These are phyloP conservation scores for Fusarium mangiferae DNA, from an alignment of 2,329 filamentous ascomycete species.

Conservation along the genomic window DNA sequence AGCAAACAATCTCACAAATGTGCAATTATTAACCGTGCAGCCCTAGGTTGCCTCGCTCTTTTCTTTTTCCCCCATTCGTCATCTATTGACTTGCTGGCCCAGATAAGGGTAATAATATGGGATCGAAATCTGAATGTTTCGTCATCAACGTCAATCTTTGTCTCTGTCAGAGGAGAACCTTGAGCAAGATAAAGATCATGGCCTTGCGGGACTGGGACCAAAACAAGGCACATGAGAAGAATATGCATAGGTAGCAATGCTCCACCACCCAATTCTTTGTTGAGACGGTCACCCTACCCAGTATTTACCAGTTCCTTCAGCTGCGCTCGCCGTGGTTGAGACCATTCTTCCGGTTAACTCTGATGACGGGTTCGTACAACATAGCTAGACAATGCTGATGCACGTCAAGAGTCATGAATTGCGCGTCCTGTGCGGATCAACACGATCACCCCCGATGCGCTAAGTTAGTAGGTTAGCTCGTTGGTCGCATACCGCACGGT, in stretches of 20 bases:
- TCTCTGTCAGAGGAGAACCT: neutral
- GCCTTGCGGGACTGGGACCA: neutral
- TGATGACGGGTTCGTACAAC: constrained; percentile 16
- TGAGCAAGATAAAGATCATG: neutral
- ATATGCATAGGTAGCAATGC: neutral
- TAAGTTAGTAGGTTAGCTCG: constrained; percentile 23
- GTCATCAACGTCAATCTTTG: constrained; percentile 25
- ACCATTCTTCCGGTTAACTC: constrained; percentile 13
- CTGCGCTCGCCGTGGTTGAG: constrained; percentile 3
- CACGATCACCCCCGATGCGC: constrained; percentile 27
- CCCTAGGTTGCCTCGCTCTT: neutral
- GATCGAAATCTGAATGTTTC: neutral
- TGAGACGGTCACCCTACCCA: constrained; percentile 1
- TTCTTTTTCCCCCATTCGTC: neutral
- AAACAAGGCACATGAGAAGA: constrained; percentile 9
- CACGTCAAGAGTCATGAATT: constrained; percentile 36
- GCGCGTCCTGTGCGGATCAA: constrained; percentile 31
- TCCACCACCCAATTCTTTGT: constrained; percentile 25
- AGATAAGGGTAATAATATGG: neutral
- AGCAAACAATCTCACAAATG: constrained; percentile 2
- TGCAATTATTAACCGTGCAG: neutral
- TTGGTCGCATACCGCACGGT: constrained; percentile 14
- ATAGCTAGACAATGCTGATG: constrained; percentile 23
- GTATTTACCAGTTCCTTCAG: neutral
- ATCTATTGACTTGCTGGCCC: neutral